Base-by-base conservation (phyloP, 768 basidiomycete species). In the Hydnomerulius pinastri region DNA sequence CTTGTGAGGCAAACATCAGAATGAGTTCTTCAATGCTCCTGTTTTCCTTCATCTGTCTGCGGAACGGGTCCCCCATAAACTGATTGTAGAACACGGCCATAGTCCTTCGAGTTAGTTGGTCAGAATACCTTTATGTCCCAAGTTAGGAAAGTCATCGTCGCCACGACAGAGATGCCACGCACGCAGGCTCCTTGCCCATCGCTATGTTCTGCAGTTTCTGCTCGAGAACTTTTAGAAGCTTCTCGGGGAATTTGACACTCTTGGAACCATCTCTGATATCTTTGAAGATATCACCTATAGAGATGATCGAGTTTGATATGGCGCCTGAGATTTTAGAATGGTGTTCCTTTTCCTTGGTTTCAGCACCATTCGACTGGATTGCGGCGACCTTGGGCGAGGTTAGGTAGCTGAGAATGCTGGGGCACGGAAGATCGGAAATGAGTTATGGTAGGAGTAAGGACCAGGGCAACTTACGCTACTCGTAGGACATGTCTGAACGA, bases 11-110 rank as follows among this genome's bases (percentile, higher is more conserved):
- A 62, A 98, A 98, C 79, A 90, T 90, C 44, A 99, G 77, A 51
- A 99, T 96, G 47, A 99, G 86, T 56, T 98, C 94, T 71, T 99
- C 97, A 32, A 98, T 91, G 73, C 96, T 97, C 39, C 97, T 81
- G 67, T 92, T 95, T 67, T 98, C 95, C 70, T 92, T 92, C 83
- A 98, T 88, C 60, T 94, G 90, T 29, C 83, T 80, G 50, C 88
- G 85, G 75, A 97, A 96, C 32, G 77, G 78, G 23, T 92, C 88
- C 50, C 90, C 85, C 68, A 86, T 84, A 68, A 90, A 92, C 54
- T 92, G 90, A 11, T 87, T 87, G 66, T 94, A 98, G 69, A 98
- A 98, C 28, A 89, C 86, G 48, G 87, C 95, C 78, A 96, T 88
- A 1, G 91, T 92, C 48, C 92, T 79, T 25, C 96, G 83, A 15